These are phyloP conservation scores for Dacryopinax spathularia DNA, from an alignment of 768 basidiomycete species.

Conservation along the genomic window DNA sequence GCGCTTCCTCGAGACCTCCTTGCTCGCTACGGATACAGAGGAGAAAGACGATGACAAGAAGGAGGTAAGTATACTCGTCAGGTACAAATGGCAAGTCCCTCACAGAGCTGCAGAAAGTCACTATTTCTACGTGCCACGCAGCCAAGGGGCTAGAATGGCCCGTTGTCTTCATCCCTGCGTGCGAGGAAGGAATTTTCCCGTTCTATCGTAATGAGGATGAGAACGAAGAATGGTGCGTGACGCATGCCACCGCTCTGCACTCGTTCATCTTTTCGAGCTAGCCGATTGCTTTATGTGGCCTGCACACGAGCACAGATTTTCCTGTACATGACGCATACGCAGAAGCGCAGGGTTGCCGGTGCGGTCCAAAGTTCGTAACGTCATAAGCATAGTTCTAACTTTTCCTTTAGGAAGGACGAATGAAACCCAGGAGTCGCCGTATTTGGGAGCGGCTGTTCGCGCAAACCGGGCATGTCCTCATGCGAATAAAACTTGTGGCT, in stretches of 20 bases:
- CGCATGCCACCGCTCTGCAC: neutral
- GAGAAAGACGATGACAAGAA: conserved; percentile 37
- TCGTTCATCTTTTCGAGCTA: conserved; percentile 21
- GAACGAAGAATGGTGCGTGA: conserved; percentile 61
- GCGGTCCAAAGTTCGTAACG: no score
- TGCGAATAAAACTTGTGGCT: no score
- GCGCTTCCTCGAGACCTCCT: conserved; percentile 61
- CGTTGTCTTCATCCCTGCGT: conserved; percentile 71
- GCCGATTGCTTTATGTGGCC: conserved; percentile 75
- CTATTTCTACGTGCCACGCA: conserved; percentile 72
- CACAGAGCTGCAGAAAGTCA: conserved; percentile 46
- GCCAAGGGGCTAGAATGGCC: conserved; percentile 91
- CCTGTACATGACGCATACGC: conserved; percentile 42
- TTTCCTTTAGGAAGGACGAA: no score
- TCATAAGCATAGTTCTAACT: no score
- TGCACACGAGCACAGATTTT: conserved; percentile 72
- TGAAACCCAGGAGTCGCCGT: no score
- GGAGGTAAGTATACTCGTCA: conserved; percentile 34
- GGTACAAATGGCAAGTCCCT: no score
- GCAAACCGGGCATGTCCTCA: no score
- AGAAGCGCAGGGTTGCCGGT: conserved; percentile 36
- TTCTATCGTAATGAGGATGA: conserved; percentile 57
- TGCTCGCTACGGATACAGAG: conserved; percentile 69
- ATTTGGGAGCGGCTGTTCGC: no score
- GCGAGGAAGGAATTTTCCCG: conserved; percentile 61